Evolutionary conservation across 768 basidiomycete genomes (phyloP).

Genomic region (Polyporus arcularius): DNA sequence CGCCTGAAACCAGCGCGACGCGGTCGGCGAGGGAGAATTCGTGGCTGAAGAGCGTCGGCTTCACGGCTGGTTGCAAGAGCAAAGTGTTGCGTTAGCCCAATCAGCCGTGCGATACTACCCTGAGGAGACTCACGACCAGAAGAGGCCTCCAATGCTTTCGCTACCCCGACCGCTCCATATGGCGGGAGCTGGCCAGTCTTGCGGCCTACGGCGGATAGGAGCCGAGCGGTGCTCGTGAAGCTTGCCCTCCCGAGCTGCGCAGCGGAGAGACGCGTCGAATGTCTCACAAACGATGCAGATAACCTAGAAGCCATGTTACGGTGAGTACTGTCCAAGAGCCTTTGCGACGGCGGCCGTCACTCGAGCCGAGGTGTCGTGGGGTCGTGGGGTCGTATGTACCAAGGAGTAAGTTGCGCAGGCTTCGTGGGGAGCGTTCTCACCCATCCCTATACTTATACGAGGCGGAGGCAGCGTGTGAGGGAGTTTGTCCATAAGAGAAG

Average conservation of each 20-base stretch:
- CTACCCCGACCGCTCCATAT: constrained; percentile 63
- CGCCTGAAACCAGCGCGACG: constrained; percentile 42
- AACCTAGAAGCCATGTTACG: neutral
- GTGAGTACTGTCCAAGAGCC: neutral
- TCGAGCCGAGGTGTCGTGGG: neutral
- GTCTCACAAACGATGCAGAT: neutral
- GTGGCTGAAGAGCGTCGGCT: constrained; percentile 27
- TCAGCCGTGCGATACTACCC: too few species aligned
- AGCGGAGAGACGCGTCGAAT: neutral
- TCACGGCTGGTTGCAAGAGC: constrained; percentile 11
- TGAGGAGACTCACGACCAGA: constrained; percentile 51
- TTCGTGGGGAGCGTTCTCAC: neutral
- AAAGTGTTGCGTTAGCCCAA: too few species aligned
- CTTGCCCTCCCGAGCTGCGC: constrained; percentile 9
- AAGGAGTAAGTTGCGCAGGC: neutral
- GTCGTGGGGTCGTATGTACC: neutral
- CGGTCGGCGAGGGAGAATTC: constrained; percentile 35
- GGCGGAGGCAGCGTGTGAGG: neutral
- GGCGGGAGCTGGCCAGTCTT: constrained; percentile 44
- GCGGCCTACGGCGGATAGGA: neutral
- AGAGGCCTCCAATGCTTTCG: constrained; percentile 49
- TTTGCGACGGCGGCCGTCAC: neutral
- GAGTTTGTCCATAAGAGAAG: neutral
- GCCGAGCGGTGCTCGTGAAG: constrained; percentile 17
- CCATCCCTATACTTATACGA: neutral